Evolutionary conservation across 306 rosid genomes (phyloP), one percentile per base, ranked within the genome.

Genomic region (Astragalus glycyphyllos): DNA sequence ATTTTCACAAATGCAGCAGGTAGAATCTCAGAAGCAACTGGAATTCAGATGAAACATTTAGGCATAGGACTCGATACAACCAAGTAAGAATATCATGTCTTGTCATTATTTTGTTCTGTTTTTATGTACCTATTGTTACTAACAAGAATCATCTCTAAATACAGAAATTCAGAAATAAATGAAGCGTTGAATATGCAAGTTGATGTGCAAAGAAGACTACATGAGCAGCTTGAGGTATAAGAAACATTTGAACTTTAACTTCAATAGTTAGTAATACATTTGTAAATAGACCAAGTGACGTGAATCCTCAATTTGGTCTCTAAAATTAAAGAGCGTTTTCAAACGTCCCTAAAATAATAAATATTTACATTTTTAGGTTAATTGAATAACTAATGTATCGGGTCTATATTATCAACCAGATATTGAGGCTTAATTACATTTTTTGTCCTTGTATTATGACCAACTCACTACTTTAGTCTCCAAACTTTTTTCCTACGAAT

Each of bases 131-230:
- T n/a, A n/a, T n/a, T n/a, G n/a, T n/a, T n/a, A 54, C 69, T 84
- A 63, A 83, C 72, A 31, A 77, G 5, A 10, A 58, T 66, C 8
- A 44, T 26, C 51, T 23, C 4, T 40, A 40, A 48, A 76, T 77
- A 45, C 85, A 92, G 92, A 82, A 81, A 86, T 71, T 65, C 84
- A 50, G 92, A 87, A 31, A 82, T 92, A 67, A 86, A 79, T 65
- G 95, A 92, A 72, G 84, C 96, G 6, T 82, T 92, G 47, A 86
- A 89, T 12, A 84, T 92, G 92, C 96, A 92, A 77, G 86, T 92
- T 42, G 98, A 87, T 81, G 98, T 92, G 16, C 95, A 92, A 63
- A 89, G 88, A 87, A 87, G 92, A 80, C 73, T 89, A 23, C 98
- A 89, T 45, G 92, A 92, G 60, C 98, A 92, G 66, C 94, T 92